Base-by-base conservation (phyloP, 2,329 filamentous ascomycete genomes). In the Fusarium sp. region DNA sequence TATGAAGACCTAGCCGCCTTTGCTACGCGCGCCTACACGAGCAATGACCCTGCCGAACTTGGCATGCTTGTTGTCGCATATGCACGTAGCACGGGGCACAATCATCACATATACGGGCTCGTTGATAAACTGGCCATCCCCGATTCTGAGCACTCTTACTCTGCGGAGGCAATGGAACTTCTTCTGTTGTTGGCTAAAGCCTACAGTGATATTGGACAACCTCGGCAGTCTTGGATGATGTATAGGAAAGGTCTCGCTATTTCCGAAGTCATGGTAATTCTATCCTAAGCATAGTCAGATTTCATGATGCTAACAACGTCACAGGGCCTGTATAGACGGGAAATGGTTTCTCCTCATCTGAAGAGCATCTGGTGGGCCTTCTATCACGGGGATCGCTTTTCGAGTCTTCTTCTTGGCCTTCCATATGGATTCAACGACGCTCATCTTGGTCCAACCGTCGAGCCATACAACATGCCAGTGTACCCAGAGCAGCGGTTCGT, bases 301-400 rank as follows among this genome's bases (percentile, higher is more conserved):
- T 28, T 9, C 3, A n/a, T 1, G 7, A 9, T 0, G 1, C 24
- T 54, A 38, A 54, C 18, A 9, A 0, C 1, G 7, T 9, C 14
- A 5, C 5, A 54, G 51, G 51, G 51, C 3, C 15, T 54, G 13
- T 54, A 54, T 28, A 28, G 34, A 38, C 51, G 24, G 5, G 34
- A 38, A 17, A 12, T 10, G 14, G 24, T 28, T 17, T 38, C 51
- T 13, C 20, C 51, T 13, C 51, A 34, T 5, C 32, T 54, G 0
- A 38, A 38, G 10, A 54, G 51, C 5, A 54, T 54, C 10, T 54
- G 51, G 51, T 54, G 51, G 51, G 51, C 51, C 1, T 54, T 28
- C 26, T 54, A 54, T 24, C 51, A 54, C 10, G 51, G 51, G 1
- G 51, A 54, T 22, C 51, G 51, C 34, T 54, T 38, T 10, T 38